Evolutionary conservation across 306 rosid species (phyloP).

Genomic region (Dalbergia cultrata): DNA sequence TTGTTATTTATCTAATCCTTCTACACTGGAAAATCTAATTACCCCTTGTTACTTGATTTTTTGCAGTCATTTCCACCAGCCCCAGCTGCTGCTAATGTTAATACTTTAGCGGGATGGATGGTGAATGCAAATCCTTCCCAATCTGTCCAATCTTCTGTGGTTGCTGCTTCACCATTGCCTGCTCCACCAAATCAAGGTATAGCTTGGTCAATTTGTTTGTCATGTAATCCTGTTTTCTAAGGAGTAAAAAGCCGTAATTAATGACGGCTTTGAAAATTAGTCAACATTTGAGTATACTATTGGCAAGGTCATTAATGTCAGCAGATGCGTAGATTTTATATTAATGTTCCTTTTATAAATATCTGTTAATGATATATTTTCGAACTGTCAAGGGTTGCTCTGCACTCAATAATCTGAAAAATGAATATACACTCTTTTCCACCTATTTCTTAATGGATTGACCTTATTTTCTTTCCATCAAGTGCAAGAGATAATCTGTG

Average conservation of each 20-base stretch:
- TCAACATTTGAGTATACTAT: neutral
- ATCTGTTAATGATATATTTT: neutral
- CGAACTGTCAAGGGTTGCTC: neutral
- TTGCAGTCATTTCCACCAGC: slow-evolving; percentile 58
- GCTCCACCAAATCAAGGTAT: slow-evolving; percentile 61
- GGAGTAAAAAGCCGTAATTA: slow-evolving; percentile 3
- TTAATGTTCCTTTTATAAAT: neutral
- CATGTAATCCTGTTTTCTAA: slow-evolving; percentile 24
- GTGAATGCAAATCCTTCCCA: slow-evolving; percentile 53
- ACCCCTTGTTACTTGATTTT: slow-evolving; percentile 6
- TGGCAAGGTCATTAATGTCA: slow-evolving; percentile 4
- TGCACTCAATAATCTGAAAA: neutral
- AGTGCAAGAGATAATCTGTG: neutral
- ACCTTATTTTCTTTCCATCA: slow-evolving; percentile 19
- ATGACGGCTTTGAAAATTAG: neutral
- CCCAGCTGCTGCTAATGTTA: slow-evolving; percentile 51
- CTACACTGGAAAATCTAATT: neutral
- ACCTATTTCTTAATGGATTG: neutral
- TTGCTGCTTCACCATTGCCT: slow-evolving; percentile 52
- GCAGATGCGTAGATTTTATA: neutral
- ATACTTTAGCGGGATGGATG: slow-evolving; percentile 58
- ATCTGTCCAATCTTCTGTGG: slow-evolving; percentile 49
- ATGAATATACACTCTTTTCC: neutral
- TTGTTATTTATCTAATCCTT: neutral
- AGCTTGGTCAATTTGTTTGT: slow-evolving; percentile 30